A percentile compares a stretch with the other conserved stretches of the same genome.
Evolutionary conservation across 2,329 filamentous ascomycete species (phyloP).

Genomic region (Apiospora sp.): DNA sequence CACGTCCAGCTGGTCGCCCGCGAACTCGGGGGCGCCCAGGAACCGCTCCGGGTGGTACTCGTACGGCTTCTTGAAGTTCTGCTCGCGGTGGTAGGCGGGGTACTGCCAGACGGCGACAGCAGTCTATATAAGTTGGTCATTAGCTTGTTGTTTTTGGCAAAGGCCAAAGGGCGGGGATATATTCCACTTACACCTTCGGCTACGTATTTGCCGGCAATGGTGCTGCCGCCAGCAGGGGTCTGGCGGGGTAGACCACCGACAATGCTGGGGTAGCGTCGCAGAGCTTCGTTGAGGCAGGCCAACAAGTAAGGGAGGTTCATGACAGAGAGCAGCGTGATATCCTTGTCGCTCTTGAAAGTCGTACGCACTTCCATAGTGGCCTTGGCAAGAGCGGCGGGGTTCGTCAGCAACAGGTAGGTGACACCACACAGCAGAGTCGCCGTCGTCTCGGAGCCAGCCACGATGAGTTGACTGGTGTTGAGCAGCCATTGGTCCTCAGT

Average conservation of each 20-base stretch:
- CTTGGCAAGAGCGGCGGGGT: slow-evolving; percentile 40
- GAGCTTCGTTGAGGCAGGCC: slow-evolving; percentile 49
- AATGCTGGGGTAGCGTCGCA: slow-evolving; percentile 49
- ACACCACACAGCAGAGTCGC: slow-evolving; percentile 51
- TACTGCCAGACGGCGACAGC: slow-evolving; percentile 53
- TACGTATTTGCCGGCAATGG: slow-evolving; percentile 32
- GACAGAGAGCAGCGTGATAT: slow-evolving; percentile 46
- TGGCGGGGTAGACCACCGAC: slow-evolving; percentile 32
- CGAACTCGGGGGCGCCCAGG: slow-evolving; percentile 25
- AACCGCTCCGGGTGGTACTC: slow-evolving; percentile 43
- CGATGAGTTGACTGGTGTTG: slow-evolving; percentile 25
- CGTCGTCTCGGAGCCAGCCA: slow-evolving; percentile 55
- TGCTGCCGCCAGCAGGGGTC: slow-evolving; percentile 31
- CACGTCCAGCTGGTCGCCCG: slow-evolving; percentile 23
- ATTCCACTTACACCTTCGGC: slow-evolving; percentile 18
- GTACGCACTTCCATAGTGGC: slow-evolving; percentile 48
- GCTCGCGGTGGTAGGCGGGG: slow-evolving; percentile 48
- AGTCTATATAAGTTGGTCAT: slow-evolving; percentile 42
- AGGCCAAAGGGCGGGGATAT: neutral
- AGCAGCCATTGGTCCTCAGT: slow-evolving; percentile 10
- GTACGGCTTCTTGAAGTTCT: slow-evolving; percentile 54
- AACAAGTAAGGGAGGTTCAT: slow-evolving; percentile 46
- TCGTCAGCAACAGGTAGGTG: slow-evolving; percentile 48
- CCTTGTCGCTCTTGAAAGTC: slow-evolving; percentile 44
- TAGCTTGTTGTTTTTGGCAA: slow-evolving; percentile 26